These are phyloP conservation scores for Rhizopus arrhizus DNA, from an alignment of 371 early-diverging fungal genomes.

Conservation along the genomic window DNA sequence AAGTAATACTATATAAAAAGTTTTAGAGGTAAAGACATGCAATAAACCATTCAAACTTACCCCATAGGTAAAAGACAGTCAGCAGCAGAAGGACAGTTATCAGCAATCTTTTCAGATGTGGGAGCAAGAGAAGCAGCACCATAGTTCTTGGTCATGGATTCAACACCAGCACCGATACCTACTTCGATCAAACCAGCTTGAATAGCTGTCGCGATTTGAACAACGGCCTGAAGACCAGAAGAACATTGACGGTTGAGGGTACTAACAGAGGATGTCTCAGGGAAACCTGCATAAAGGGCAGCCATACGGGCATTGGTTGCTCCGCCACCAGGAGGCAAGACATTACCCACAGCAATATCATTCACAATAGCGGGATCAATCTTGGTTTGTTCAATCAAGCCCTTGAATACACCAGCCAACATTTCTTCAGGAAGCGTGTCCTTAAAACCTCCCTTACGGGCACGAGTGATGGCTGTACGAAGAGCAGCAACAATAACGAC, in stretches of 20 bases:
- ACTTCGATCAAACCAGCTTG: constrained; percentile 90
- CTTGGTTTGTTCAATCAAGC: constrained; percentile 73
- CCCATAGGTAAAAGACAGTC: constrained; percentile 91
- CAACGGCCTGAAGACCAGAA: constrained; percentile 94
- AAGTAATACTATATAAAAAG: constrained; percentile 67
- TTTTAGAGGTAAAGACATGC: not conserved
- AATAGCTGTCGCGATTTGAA: constrained; percentile 89
- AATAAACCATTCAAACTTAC: constrained; percentile 32
- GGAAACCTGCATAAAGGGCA: constrained; percentile 92
- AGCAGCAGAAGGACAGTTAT: constrained; percentile 67
- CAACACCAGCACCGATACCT: constrained; percentile 98
- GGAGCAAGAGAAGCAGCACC: constrained; percentile 76
- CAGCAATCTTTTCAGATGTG: constrained; percentile 75
- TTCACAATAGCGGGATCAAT: constrained; percentile 90
- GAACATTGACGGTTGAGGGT: constrained; percentile 98
- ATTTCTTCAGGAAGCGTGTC: constrained; percentile 89
- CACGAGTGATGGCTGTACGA: constrained; percentile 91
- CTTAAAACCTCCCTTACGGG: constrained; percentile 93
- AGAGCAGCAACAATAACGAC: constrained; percentile 85
- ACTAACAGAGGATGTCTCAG: constrained; percentile 78
- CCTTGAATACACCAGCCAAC: constrained; percentile 86
- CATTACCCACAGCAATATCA: constrained; percentile 95
- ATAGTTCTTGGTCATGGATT: constrained; percentile 95
- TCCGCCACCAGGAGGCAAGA: constrained; percentile 91
- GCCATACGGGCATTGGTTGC: constrained; percentile 96